Evolutionary conservation across 2,329 filamentous ascomycete species (phyloP).

Genomic region (Chalara sp.): DNA sequence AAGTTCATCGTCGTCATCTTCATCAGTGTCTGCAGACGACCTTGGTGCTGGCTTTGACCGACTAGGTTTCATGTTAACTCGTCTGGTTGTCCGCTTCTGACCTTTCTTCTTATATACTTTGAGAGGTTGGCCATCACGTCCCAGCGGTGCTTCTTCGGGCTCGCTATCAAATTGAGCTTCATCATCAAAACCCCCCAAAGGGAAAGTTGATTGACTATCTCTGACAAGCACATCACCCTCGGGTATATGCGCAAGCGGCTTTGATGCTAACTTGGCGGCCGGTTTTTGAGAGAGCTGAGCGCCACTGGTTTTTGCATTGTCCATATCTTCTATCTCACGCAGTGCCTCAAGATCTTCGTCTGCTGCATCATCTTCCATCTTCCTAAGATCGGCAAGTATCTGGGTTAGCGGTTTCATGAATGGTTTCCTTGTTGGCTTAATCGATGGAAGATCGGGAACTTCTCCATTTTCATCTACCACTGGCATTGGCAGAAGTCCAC

Average conservation of each 20-base stretch:
- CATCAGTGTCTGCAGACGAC: conserved; percentile 26
- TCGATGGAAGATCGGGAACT: conserved; percentile 35
- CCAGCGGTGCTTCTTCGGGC: conserved; percentile 36
- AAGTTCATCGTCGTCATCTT: conserved; percentile 32
- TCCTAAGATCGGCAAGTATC: conserved; percentile 64
- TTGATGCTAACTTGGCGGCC: conserved; percentile 12
- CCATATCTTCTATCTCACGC: conserved; percentile 56
- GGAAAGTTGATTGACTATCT: conserved; percentile 35
- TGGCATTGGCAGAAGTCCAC: conserved; percentile 36
- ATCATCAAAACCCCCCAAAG: conserved; percentile 58
- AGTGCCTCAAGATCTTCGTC: conserved; percentile 72
- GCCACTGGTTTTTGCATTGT: conserved; percentile 18
- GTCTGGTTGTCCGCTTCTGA: conserved; percentile 69
- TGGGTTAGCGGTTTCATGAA: conserved; percentile 66
- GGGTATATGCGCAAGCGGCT: conserved; percentile 7
- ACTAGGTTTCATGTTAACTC: conserved; percentile 55
- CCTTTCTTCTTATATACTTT: conserved; percentile 76
- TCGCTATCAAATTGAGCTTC: conserved; percentile 51
- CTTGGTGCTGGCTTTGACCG: conserved; percentile 35
- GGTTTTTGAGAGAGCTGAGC: conserved; percentile 13
- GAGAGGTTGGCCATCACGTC: conserved; percentile 51
- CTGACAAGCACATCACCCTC: conserved; percentile 34
- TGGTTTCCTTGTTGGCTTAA: conserved; percentile 50
- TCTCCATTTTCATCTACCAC: conserved; percentile 50
- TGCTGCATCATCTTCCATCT: conserved; percentile 60